Conservation (phyloP, 2,329 filamentous ascomycete species). For the Tolypocladium inflatum region DNA sequence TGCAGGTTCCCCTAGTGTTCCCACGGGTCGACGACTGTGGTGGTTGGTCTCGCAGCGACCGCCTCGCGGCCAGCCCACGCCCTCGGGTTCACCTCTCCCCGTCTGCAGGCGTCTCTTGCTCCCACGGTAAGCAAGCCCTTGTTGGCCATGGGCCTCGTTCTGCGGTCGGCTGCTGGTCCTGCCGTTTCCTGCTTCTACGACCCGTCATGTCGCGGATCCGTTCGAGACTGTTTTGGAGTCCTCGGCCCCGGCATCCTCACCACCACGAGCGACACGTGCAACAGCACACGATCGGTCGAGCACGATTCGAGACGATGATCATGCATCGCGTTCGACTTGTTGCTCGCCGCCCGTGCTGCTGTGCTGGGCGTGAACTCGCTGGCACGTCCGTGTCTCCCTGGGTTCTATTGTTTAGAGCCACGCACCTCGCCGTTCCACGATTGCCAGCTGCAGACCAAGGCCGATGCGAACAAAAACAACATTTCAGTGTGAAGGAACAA, state of each 20-base stretch:
- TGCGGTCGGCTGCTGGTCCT: background rate
- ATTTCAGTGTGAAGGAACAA: background rate
- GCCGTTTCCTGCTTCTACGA: background rate
- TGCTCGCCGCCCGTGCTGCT: background rate
- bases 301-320: background rate
- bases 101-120: background rate
- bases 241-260: background rate
- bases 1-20: conserved; percentile 12
- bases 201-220: background rate
- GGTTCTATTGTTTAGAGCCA: background rate
- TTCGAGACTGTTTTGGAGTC: background rate
- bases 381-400: background rate
- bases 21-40: background rate
- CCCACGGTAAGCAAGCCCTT: background rate
- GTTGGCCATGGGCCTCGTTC: background rate
- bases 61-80: conserved; percentile 5
- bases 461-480: background rate
- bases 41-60: background rate
- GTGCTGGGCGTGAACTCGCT: background rate
- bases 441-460: background rate
- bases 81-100: conserved; percentile 5
- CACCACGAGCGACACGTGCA: background rate
- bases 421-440: background rate
- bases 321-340: background rate
- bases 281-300: background rate